Percentiles rank a stretch among this genome's conserved stretches.
Conservation (phyloP, 2,329 filamentous ascomycete genomes). For the Botrytis sinoallii region DNA sequence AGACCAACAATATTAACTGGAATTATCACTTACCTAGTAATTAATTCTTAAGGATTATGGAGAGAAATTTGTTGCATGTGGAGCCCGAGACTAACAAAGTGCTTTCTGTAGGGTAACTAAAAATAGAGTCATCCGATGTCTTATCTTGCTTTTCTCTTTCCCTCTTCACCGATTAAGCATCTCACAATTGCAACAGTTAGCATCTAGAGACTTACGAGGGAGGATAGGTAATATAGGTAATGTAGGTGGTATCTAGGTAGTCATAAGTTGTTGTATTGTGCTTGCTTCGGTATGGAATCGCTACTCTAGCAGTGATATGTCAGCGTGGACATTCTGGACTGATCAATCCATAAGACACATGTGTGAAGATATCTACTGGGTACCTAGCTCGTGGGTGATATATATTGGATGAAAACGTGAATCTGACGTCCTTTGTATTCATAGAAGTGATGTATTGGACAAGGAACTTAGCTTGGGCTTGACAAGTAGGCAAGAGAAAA, state of each 20-base stretch:
- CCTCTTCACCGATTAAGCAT: slow-evolving; percentile 4
- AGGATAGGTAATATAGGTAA: too few relatives aligned
- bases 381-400: too few relatives aligned
- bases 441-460: background rate
- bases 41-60: background rate
- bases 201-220: background rate
- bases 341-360: background rate
- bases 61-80: background rate
- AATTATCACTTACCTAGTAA: background rate
- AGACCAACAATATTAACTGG: background rate
- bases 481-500: background rate
- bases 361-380: background rate
- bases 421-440: background rate
- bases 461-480: background rate
- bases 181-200: background rate
- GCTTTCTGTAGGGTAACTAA: background rate
- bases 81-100: background rate
- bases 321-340: background rate
- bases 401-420: background rate
- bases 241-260: too few relatives aligned
- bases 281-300: background rate
- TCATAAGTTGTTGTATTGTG: too few relatives aligned
- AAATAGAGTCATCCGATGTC: slow-evolving; percentile 6
- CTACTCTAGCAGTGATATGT: background rate
- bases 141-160: background rate